A percentile compares a stretch with the other conserved stretches of the same genome.
These are phyloP conservation scores for Mycena floridula DNA, from an alignment of 768 basidiomycete genomes.

Conservation along the genomic window DNA sequence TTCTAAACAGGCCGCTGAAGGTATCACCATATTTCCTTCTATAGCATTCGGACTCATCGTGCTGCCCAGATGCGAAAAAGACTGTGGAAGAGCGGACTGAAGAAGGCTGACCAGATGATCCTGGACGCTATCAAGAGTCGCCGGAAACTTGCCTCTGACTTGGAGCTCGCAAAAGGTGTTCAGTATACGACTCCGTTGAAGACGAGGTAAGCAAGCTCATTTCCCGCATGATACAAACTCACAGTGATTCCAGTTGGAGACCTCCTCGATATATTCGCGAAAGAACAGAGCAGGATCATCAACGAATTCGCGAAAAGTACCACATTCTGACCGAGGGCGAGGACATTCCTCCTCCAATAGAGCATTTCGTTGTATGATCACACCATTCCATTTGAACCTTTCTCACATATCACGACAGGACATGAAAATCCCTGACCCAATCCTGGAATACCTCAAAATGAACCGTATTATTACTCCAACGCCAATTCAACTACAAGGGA, in stretches of 20 bases:
- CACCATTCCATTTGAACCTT: background rate
- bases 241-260: constrained; percentile 60
- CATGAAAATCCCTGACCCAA: constrained; percentile 94
- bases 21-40: constrained; percentile 29
- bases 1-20: constrained; percentile 72
- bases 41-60: background rate
- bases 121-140: constrained; percentile 87
- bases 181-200: constrained; percentile 82
- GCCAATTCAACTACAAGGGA: constrained; percentile 95
- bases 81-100: constrained; percentile 79
- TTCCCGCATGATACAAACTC: constrained; percentile 1
- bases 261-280: constrained; percentile 81
- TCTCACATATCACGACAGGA: constrained; percentile 45
- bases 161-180: constrained; percentile 91
- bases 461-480: constrained; percentile 86
- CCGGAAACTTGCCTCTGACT: constrained; percentile 85
- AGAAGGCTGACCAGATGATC: constrained; percentile 87
- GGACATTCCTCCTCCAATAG: constrained; percentile 89
- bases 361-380: constrained; percentile 70
- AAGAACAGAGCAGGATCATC: constrained; percentile 60
- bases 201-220: constrained; percentile 52
- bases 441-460: constrained; percentile 76
- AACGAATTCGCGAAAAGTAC: constrained; percentile 77
- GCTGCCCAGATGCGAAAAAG: constrained; percentile 69
- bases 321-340: constrained; percentile 96